These are phyloP conservation scores for Myriosclerotinia scirpicola DNA, from an alignment of 2,329 filamentous ascomycete species.

Conservation along the genomic window DNA sequence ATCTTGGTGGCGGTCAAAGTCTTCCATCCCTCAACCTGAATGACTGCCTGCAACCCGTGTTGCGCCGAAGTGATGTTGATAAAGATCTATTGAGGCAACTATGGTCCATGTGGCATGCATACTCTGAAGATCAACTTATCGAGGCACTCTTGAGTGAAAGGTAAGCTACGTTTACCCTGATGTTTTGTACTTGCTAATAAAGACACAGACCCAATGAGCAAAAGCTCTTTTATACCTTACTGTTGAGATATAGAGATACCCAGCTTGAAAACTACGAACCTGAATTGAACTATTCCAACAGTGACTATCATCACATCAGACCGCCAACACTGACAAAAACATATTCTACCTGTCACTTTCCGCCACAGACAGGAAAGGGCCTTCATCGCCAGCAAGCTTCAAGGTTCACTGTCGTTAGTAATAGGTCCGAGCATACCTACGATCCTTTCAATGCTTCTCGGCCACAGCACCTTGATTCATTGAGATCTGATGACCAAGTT, in stretches of 20 bases:
- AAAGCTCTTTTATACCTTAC: conserved; percentile 86
- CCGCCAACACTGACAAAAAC: conserved; percentile 59
- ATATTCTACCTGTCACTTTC: conserved; percentile 62
- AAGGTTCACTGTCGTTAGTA: conserved; percentile 65
- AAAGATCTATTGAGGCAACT: conserved; percentile 80
- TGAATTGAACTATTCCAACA: conserved; percentile 78
- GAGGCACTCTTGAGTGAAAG: conserved; percentile 64
- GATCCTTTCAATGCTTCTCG: conserved; percentile 72
- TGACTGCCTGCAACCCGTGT: conserved; percentile 61
- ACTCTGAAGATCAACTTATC: conserved; percentile 69
- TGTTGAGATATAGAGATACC: conserved; percentile 78
- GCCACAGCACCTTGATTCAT: conserved; percentile 47
- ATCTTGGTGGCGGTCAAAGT: conserved; percentile 45
- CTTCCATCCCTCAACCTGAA: conserved; percentile 57
- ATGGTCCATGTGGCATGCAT: conserved; percentile 87
- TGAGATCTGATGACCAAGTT: conserved; percentile 46
- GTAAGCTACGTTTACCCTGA: conserved; percentile 48
- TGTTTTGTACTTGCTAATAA: not conserved
- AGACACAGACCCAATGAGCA: conserved; percentile 73
- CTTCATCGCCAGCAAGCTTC: conserved; percentile 54
- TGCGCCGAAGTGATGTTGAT: conserved; percentile 69
- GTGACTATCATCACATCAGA: conserved; percentile 83
- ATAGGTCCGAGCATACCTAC: conserved; percentile 68
- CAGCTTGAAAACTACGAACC: conserved; percentile 85
- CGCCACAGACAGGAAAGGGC: conserved; percentile 47